Evolutionary conservation across 2,329 filamentous ascomycete species (phyloP).

Genomic region (Penicillium verrucosum): DNA sequence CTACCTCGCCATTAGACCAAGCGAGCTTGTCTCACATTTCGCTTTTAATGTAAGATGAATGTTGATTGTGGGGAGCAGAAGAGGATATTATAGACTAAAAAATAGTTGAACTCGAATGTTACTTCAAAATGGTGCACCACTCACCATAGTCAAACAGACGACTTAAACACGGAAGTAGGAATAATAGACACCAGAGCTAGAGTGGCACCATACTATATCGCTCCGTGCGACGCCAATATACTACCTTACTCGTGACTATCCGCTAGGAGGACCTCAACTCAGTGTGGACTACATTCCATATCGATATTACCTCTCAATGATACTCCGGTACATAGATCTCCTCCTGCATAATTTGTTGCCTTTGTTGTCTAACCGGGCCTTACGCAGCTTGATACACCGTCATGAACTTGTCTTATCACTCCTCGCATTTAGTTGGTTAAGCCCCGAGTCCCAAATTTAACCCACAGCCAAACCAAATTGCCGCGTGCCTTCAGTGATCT

Average conservation of each 20-base stretch:
- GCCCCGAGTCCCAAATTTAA: not conserved
- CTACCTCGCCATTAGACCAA: no score
- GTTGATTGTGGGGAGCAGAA: no score
- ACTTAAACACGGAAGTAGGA: rapidly evolving
- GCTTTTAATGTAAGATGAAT: no score
- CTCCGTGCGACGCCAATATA: not conserved
- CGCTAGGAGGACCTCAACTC: not conserved
- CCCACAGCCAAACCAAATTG: not conserved
- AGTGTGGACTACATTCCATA: not conserved
- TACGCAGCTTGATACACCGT: no score
- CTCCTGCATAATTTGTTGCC: not conserved
- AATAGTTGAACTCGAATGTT: no score
- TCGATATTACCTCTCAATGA: not conserved
- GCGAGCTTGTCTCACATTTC: no score
- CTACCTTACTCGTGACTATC: not conserved
- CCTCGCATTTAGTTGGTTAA: not conserved
- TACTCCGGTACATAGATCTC: not conserved
- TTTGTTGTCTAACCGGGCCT: not conserved
- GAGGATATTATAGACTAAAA: no score
- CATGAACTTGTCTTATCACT: not conserved
- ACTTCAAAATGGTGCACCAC: no score
- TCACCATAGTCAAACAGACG: no score
- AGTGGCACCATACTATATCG: not conserved
- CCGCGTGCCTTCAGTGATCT: not conserved
- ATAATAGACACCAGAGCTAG: not conserved